Evolutionary conservation across 2,329 filamentous ascomycete species (phyloP), one percentile per base, ranked within the genome.

Genomic region (Pyricularia grisea): DNA sequence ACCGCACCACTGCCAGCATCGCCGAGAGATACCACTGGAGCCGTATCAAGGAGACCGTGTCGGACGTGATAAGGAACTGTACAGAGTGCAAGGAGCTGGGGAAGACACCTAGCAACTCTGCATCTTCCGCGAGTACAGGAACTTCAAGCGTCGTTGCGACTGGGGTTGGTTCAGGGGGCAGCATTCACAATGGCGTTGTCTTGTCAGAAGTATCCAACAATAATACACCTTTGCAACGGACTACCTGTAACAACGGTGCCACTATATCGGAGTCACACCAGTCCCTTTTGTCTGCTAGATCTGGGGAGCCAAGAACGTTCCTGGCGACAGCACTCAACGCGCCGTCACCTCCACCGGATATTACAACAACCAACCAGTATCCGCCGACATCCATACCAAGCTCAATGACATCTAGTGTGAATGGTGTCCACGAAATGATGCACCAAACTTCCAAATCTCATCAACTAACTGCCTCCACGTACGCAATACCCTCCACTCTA

Each of bases 1-100:
- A 99, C 83, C 97, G 97, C 82, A 98, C 94, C 0, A 98, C 94
- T 0, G 94, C 94, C 25, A 91, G 89, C 25, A 97, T 99, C 75
- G 93, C 94, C 12, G 92, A 97, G 77, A 91, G 90, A 76, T 97
- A 94, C 77, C 95, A 98, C 80, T 99, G 95, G 95, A 94, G 96
- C 66, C 88, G 94, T 71, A 98, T 98, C 81, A 99, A 98, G 78
- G 94, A 97, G 80, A 98, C 94, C 0, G 95, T 97, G 71, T 95
- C 91, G 77, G 90, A 94, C 77, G 94, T 97, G 74, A 97, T 98
- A 79, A 90, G 92, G 74, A 94, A 95, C 75, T 99, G 95, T 79
- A 81, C 86, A 9, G 90, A 97, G 77, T 98, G 94, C 81, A 97
- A 94, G 79, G 93, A 97, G 74, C 82, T 87, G 55, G 85, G 88